Conservation (phyloP, 306 rosid genomes). For the Luffa aegyptiaca region DNA sequence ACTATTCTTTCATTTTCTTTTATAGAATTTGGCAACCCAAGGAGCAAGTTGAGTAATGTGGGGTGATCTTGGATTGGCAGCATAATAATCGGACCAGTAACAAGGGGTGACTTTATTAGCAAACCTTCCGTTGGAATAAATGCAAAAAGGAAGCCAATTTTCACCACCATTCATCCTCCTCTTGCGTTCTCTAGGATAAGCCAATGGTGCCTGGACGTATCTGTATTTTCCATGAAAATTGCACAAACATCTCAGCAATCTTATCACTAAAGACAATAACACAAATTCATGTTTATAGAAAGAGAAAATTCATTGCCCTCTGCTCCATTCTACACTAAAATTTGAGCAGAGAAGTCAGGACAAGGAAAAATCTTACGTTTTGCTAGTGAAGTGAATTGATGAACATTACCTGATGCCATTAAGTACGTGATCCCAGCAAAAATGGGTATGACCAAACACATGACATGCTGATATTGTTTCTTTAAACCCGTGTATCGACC, state of each 20-base stretch:
- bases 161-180: conserved; percentile 89
- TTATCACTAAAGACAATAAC: not conserved
- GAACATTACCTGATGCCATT: conserved; percentile 62
- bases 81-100: conserved; percentile 73
- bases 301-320: not conserved
- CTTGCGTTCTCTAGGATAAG: conserved; percentile 81
- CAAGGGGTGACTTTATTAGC: conserved; percentile 49
- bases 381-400: not conserved
- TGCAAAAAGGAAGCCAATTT: conserved; percentile 76
- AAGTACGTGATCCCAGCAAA: conserved; percentile 69
- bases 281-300: not conserved
- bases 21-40: conserved; percentile 78
- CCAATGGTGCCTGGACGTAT: conserved; percentile 82
- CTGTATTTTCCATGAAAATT: conserved; percentile 17
- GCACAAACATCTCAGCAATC: not conserved
- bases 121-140: conserved; percentile 44
- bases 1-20: not conserved
- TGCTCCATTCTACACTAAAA: not conserved
- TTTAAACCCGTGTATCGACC: conserved; percentile 51
- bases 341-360: not conserved
- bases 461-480: conserved; percentile 55
- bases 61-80: conserved; percentile 56
- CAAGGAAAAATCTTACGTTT: not conserved
- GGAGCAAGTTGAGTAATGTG: conserved; percentile 69
- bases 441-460: conserved; percentile 80